A percentile compares a stretch with the other conserved stretches of the same genome.
These are phyloP conservation scores for Paraconiothyrium brasiliense DNA, from an alignment of 2,329 filamentous ascomycete genomes.

Conservation along the genomic window DNA sequence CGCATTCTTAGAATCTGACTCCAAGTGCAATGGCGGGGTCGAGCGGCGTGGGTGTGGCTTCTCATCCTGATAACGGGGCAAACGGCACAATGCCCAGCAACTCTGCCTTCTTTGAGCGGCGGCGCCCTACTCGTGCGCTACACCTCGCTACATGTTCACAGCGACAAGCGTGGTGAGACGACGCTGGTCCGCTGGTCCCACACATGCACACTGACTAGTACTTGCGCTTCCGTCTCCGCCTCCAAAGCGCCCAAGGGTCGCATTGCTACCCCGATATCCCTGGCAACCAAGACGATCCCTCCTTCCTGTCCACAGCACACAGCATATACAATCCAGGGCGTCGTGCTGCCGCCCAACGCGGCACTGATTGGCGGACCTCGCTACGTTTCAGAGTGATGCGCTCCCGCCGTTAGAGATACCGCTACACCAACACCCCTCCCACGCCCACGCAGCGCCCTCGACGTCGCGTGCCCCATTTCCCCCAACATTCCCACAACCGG, in stretches of 20 bases:
- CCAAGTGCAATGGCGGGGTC: constrained; percentile 4
- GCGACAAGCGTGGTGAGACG: constrained; percentile 11
- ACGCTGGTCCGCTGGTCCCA: constrained; percentile 12
- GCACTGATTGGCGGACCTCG: constrained; percentile 12
- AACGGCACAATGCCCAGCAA: background rate
- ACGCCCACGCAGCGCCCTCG: constrained; percentile 8
- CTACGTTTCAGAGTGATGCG: constrained; percentile 14
- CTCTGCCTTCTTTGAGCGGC: background rate
- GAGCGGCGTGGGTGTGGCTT: background rate
- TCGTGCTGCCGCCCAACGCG: background rate
- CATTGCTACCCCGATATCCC: constrained; percentile 6
- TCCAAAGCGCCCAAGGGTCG: background rate
- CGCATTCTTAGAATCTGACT: background rate
- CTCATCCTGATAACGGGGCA: background rate
- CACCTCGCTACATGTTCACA: background rate
- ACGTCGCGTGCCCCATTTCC: constrained; percentile 30
- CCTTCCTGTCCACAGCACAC: background rate
- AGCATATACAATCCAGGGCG: background rate
- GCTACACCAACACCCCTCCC: background rate
- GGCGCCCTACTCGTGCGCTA: background rate
- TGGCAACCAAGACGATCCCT: constrained; percentile 7
- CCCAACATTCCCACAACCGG: constrained; percentile 12
- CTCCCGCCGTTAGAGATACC: constrained; percentile 10
- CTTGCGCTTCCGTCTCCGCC: constrained; percentile 3
- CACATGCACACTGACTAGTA: background rate